These are phyloP conservation scores for Tephrocybe rancida DNA, from an alignment of 768 basidiomycete species.

Conservation along the genomic window DNA sequence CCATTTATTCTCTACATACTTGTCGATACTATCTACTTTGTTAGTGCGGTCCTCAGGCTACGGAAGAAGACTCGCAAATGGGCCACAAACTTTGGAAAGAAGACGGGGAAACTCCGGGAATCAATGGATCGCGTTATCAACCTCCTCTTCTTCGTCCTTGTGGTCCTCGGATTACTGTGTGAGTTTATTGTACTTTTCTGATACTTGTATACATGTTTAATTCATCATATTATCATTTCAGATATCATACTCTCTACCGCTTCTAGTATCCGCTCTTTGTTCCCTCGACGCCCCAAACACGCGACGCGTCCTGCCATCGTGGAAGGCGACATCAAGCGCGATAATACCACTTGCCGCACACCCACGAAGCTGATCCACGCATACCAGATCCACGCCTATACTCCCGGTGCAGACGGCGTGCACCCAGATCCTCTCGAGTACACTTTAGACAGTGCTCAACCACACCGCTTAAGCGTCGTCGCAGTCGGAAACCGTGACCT, in stretches of 20 bases:
- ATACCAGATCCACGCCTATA: constrained; percentile 15
- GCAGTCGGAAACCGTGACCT: constrained; percentile 23
- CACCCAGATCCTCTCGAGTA: constrained; percentile 21
- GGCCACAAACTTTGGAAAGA: constrained; percentile 3
- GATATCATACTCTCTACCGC: not conserved
- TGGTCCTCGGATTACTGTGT: constrained; percentile 9
- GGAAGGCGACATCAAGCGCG: constrained; percentile 6
- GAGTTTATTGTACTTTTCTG: not conserved
- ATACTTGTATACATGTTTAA: no score
- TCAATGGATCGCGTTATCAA: constrained; percentile 3
- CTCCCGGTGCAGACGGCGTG: constrained; percentile 17
- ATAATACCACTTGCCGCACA: not conserved
- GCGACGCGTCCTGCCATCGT: not conserved
- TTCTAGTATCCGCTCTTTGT: not conserved
- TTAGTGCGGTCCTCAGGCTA: not conserved
- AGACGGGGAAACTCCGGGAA: not conserved
- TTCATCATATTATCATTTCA: not conserved
- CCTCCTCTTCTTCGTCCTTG: not conserved
- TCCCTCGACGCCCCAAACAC: not conserved
- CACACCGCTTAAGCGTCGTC: constrained; percentile 18
- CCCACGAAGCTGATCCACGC: constrained; percentile 13
- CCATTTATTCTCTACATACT: not conserved
- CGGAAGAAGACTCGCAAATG: constrained; percentile 12
- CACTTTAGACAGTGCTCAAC: constrained; percentile 16
- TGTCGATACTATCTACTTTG: not conserved